phyloP scores from a whole-genome alignment of 768 basidiomycete genomes.

The Clathrus columnatus region DNA sequence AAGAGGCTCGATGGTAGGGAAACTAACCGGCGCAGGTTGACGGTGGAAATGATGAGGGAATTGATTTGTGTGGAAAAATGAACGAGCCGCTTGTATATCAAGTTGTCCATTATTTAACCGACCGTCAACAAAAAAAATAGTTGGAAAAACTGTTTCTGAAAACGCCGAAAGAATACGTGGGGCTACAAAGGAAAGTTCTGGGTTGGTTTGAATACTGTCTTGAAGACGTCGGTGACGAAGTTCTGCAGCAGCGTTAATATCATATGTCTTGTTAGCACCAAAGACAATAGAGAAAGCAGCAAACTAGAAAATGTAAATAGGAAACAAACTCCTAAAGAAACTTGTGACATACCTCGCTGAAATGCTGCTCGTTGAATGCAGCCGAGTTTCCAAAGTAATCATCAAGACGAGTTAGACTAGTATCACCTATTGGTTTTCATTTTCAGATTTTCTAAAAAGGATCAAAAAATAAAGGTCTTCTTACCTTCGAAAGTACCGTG shows the following conservation, averaged over 20 bases:
- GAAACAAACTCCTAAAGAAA: neutral
- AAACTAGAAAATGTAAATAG: neutral
- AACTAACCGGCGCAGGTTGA: neutral
- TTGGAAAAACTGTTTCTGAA: slow-evolving; percentile 6
- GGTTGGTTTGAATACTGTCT: slow-evolving; percentile 9
- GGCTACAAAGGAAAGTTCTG: slow-evolving; percentile 3
- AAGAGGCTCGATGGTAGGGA: neutral
- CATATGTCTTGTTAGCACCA: neutral
- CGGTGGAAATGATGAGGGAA: slow-evolving; percentile 6
- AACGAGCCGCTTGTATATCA: neutral
- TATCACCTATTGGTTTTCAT: slow-evolving; percentile 10
- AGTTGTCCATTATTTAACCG: neutral
- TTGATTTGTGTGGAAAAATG: slow-evolving; percentile 1
- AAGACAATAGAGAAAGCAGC: neutral
- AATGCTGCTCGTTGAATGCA: slow-evolving; percentile 4
- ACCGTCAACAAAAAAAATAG: slow-evolving; percentile 7
- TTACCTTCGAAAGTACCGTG: slow-evolving; percentile 10
- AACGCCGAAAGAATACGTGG: slow-evolving; percentile 7
- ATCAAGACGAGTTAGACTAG: slow-evolving; percentile 8
- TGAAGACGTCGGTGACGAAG: slow-evolving; percentile 4
- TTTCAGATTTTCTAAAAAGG: no score
- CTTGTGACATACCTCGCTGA: slow-evolving; percentile 1
- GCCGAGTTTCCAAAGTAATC: slow-evolving; percentile 9
- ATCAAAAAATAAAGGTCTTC: no score
- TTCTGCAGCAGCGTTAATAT: slow-evolving; percentile 5